These are phyloP conservation scores for Saccharomycopsis sp. DNA, from an alignment of 805 yeast genomes.

Conservation along the genomic window DNA sequence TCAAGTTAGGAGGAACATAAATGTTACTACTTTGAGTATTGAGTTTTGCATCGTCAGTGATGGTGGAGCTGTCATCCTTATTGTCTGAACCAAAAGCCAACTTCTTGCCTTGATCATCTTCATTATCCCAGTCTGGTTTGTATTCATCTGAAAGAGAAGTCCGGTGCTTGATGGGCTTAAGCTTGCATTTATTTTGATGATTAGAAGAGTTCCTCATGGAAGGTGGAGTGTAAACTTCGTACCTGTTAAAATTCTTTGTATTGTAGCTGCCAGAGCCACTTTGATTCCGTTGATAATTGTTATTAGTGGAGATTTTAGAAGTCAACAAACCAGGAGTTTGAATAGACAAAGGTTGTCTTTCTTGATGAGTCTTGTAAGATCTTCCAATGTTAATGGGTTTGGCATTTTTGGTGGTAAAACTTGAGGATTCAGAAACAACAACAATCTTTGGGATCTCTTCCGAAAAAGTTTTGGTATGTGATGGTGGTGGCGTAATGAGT, in stretches of 20 bases:
- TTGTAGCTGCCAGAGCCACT: constrained; percentile 17
- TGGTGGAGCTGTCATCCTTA: background rate
- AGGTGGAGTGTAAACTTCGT: constrained; percentile 72
- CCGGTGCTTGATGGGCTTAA: background rate
- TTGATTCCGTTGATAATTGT: too few relatives aligned
- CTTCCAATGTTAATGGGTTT: constrained; percentile 26
- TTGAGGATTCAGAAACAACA: constrained; percentile 4
- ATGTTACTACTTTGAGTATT: constrained; percentile 8
- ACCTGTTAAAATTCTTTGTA: constrained; percentile 40
- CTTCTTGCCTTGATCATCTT: background rate
- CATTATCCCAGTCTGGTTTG: background rate
- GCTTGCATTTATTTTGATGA: background rate
- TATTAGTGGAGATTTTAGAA: too few relatives aligned
- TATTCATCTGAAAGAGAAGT: background rate
- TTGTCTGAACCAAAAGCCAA: background rate
- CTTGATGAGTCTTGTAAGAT: constrained; percentile 25
- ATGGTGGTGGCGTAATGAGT: background rate
- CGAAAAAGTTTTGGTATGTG: constrained; percentile 10
- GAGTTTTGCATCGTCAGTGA: background rate
- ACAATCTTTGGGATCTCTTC: too few relatives aligned
- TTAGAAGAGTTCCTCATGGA: constrained; percentile 27
- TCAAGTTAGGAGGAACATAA: constrained; percentile 21
- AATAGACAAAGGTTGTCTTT: constrained; percentile 52
- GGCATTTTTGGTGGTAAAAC: constrained; percentile 22
- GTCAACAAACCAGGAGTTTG: constrained; percentile 38